Base-by-base conservation (phyloP, 495 filamentous ascomycete genomes). In the Neurospora hispaniola region DNA sequence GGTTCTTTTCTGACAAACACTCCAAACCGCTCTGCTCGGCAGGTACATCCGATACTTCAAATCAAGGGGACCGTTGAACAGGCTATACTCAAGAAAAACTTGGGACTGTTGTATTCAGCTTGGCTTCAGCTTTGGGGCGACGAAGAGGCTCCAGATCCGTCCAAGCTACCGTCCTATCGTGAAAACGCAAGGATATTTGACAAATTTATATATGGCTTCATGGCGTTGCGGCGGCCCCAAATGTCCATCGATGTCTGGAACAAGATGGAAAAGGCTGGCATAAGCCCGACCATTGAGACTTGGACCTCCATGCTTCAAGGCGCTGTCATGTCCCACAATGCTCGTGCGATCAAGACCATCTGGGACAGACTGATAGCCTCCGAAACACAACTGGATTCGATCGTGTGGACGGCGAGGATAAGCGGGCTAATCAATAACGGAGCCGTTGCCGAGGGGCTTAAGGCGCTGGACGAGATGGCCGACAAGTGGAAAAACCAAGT, bases 261-360 rank as follows among this genome's bases (percentile, higher is more conserved):
- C 72, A 74, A 83, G 71, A 87, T 92, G 85, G 79, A 88, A 42
- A 71, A 77, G 12, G 70, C 79, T 71, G 86, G 86, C 0, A 75
- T 87, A 41, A 77, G 79, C 41, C 89, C 91, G 23, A 86, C 80
- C 14, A 73, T 87, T 16, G 83, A 78, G 70, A 89, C 90, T 0
- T 93, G 88, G 88, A 87, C 85, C 44, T 80, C 84, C 39, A 91
- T 93, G 88, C 83, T 93, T 35, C 75, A 82, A 38, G 91, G 90
- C 20, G 89, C 86, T 74, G 79, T 79, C 73, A 80, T 78, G 23
- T 80, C 84, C 16, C 72, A 79, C 31, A 87, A 91, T 73, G 18
- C 79, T 18, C 74, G 82, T 11, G 86, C 84, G 7, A 75, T 92
- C 70, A 85, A 88, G 59, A 79, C 80, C 1, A 82, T 91, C 12